phyloP scores from a whole-genome alignment of 1,139 yeast genomes.

The Starmera stellimalicola region DNA sequence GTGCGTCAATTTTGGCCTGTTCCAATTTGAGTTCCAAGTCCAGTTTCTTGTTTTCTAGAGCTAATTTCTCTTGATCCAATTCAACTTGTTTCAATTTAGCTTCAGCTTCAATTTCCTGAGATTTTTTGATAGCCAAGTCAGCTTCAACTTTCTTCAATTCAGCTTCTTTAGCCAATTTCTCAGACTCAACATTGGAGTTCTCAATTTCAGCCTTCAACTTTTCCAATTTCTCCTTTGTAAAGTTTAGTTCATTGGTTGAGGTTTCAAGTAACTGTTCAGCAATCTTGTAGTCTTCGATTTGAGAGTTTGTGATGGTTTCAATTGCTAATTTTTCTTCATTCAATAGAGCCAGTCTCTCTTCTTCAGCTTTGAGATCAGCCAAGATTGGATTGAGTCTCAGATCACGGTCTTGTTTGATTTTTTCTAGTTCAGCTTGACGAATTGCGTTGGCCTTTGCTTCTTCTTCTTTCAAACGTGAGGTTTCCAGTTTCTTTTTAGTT shows the following conservation, averaged over 20 bases:
- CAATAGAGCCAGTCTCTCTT: conserved; percentile 15
- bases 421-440: conserved; percentile 18
- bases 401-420: conserved; percentile 16
- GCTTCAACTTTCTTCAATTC: conserved; percentile 19
- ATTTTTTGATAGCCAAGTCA: conserved; percentile 14
- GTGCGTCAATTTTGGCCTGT: conserved; percentile 17
- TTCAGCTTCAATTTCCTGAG: conserved; percentile 16
- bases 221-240: conserved; percentile 18
- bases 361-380: conserved; percentile 14
- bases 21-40: conserved; percentile 16
- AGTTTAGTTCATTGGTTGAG: conserved; percentile 14
- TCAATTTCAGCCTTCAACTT: conserved; percentile 19
- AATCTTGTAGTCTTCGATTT: conserved; percentile 14
- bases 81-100: conserved; percentile 17
- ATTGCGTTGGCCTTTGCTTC: conserved; percentile 17
- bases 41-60: conserved; percentile 23
- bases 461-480: conserved; percentile 18
- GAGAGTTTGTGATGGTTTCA: conserved; percentile 16
- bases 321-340: conserved; percentile 18
- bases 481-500: conserved; percentile 13
- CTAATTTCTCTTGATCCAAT: conserved; percentile 16
- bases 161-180: conserved; percentile 19
- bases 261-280: conserved; percentile 15
- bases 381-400: conserved; percentile 17
- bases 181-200: conserved; percentile 18